A percentile compares a stretch with the other conserved stretches of the same genome.
Conservation (phyloP, 78 protist genomes). For the Tieghemostelium lacteum region DNA sequence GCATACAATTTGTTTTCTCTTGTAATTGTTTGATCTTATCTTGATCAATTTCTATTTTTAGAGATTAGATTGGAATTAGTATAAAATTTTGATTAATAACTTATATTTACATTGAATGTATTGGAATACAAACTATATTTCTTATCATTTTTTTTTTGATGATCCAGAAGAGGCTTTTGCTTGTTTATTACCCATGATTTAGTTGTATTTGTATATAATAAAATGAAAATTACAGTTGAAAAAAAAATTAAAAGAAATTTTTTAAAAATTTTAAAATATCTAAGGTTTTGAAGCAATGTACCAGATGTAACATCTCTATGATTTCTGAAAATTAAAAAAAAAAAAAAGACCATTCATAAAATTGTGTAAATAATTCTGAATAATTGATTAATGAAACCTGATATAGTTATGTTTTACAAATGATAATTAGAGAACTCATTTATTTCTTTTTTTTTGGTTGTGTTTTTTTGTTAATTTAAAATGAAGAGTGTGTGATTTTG, state of each 20-base stretch:
- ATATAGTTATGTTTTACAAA: no score
- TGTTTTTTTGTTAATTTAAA: no score
- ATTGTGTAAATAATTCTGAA: not conserved
- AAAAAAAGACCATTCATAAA: not conserved
- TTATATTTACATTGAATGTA: not conserved
- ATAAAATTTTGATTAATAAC: not conserved
- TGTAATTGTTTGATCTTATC: slow-evolving; percentile 52
- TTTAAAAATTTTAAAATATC: no score
- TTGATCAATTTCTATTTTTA: slow-evolving; percentile 41
- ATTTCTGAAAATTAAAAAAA: not conserved
- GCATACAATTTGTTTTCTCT: slow-evolving; percentile 72
- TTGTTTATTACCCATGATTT: slow-evolving; percentile 60
- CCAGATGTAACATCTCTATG: no score
- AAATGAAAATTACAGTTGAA: not conserved
- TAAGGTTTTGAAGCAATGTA: no score
- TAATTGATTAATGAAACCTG: no score
- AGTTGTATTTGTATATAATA: not conserved
- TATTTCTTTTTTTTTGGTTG: slow-evolving; percentile 1
- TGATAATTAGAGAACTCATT: no score
- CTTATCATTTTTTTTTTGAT: slow-evolving; percentile 3
- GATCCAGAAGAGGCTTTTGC: slow-evolving; percentile 16
- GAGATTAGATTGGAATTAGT: not conserved
- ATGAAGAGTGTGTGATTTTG: no score
- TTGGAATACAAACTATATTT: slow-evolving; percentile 50
- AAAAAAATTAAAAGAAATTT: not conserved